Evolutionary conservation across 2,329 filamentous ascomycete species (phyloP), one percentile per base, ranked within the genome.

Genomic region (Phaeomoniella chlamydospora): DNA sequence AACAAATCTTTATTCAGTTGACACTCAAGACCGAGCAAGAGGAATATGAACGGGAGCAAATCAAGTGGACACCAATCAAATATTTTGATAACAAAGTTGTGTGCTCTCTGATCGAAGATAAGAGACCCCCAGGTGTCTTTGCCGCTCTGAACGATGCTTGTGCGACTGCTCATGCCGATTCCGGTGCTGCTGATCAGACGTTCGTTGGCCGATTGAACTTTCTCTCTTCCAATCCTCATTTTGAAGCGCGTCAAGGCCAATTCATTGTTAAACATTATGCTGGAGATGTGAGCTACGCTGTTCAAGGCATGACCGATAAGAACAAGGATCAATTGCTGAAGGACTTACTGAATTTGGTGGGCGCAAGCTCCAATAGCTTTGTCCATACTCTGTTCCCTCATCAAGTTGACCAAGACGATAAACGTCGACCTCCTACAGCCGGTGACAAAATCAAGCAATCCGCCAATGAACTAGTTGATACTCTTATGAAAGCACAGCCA

Each of bases 31-130:
- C 90, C 0, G 90, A 98, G 57, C 90, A 98, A 62, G 90, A 98
- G 48, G 90, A 98, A 57, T 98, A 98, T 52, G 85, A 81, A 12
- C 71, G 83, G 34, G 90, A 98, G 58, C 79, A 96, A 65, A 98
- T 98, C 53, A 78, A 93, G 54, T 98, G 90, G 90, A 94, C 87
- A 0, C 90, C 90, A 2, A 98, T 98, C 68, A 92, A 90, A 51
- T 98, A 96, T 61, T 98, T 96, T 49, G 90, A 98, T 61, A 98
- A 98, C 70, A 96, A 96, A 67, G 80, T 98, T 33, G 90, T 98
- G 39, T 98, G 90, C 56, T 90, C 94, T 42, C 59, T 98, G 51
- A 98, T 98, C 47, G 90, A 98, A 58, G 83, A 92, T 53, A 76
- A 80, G 53, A 70, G 87, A 37, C 90, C 90, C 4, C 81, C 85